Evolutionary conservation across 164 flowering plant species (phyloP).

Genomic region (Magnolia kwangsiensis): DNA sequence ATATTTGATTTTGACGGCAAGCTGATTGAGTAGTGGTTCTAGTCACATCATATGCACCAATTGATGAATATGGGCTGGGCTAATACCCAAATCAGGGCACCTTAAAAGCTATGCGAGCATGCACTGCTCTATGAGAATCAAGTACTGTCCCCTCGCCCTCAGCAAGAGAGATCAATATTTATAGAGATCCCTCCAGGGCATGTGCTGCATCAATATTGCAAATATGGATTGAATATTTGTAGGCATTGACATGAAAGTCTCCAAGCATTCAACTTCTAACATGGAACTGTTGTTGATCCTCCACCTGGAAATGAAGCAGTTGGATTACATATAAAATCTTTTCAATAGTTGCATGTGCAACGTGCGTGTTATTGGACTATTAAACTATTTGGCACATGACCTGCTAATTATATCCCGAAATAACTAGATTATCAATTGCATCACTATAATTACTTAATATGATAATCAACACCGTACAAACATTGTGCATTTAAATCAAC

Average conservation of each 20-base stretch:
- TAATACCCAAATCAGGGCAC: conserved; percentile 96
- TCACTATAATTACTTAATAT: too few relatives aligned
- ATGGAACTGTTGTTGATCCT: conserved; percentile 81
- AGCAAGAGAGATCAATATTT: conserved; percentile 90
- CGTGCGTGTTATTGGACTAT: too few relatives aligned
- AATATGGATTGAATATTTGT: conserved; percentile 52
- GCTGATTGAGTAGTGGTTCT: too few relatives aligned
- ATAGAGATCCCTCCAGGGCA: conserved; percentile 58
- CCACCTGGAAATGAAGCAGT: conserved; percentile 89
- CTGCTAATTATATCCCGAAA: too few relatives aligned
- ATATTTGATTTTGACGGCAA: too few relatives aligned
- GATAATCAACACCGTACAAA: too few relatives aligned
- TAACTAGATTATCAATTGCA: too few relatives aligned
- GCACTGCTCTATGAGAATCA: conserved; percentile 52
- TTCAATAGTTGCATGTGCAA: too few relatives aligned
- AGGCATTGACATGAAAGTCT: conserved; percentile 55
- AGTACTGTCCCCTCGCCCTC: conserved; percentile 60
- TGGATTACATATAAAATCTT: conserved; percentile 22
- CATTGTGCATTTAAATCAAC: too few relatives aligned
- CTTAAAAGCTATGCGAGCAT: conserved; percentile 76
- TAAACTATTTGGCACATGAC: too few relatives aligned
- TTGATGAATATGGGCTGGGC: conserved; percentile 94
- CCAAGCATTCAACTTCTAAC: conserved; percentile 85
- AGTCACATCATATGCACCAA: conserved; percentile 55
- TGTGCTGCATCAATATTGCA: conserved; percentile 81